Conservation (phyloP, 257 asterid genomes). For the Apocynum venetum region DNA sequence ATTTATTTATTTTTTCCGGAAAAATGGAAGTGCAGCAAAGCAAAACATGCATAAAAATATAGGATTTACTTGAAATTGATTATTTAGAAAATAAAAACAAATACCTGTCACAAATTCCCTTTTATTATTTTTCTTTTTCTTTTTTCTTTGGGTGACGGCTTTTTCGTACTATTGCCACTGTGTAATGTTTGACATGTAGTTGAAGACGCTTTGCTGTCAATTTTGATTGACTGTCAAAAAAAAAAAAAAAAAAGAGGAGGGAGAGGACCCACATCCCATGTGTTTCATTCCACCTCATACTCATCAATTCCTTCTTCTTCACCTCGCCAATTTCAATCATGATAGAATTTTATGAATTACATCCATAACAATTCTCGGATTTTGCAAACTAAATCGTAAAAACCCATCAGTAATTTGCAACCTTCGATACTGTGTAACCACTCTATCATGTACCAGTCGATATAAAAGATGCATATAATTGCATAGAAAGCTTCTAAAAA, state of each 20-base stretch:
- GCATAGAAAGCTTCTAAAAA: slow-evolving; percentile 4
- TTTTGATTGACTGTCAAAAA: neutral
- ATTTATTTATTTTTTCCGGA: too few species aligned
- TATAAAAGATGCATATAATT: slow-evolving; percentile 11
- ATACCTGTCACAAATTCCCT: too few species aligned
- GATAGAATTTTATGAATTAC: neutral
- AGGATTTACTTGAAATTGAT: too few species aligned
- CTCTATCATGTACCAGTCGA: neutral
- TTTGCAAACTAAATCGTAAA: neutral
- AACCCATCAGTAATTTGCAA: neutral
- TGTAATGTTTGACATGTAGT: neutral
- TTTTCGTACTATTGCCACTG: neutral
- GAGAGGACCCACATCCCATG: slow-evolving; percentile 7
- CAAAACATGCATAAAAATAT: too few species aligned
- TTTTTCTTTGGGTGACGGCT: too few species aligned
- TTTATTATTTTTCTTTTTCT: neutral
- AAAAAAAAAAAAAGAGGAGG: neutral
- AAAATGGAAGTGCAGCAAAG: too few species aligned
- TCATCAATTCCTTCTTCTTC: neutral
- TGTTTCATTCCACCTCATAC: neutral
- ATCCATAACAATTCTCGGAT: neutral
- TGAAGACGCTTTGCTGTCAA: slow-evolving; percentile 1
- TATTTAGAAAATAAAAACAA: too few species aligned
- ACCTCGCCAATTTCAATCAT: slow-evolving; percentile 3
- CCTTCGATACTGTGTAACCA: neutral